Base-by-base conservation (phyloP, 2,329 filamentous ascomycete genomes). In the Penicillium sp. region DNA sequence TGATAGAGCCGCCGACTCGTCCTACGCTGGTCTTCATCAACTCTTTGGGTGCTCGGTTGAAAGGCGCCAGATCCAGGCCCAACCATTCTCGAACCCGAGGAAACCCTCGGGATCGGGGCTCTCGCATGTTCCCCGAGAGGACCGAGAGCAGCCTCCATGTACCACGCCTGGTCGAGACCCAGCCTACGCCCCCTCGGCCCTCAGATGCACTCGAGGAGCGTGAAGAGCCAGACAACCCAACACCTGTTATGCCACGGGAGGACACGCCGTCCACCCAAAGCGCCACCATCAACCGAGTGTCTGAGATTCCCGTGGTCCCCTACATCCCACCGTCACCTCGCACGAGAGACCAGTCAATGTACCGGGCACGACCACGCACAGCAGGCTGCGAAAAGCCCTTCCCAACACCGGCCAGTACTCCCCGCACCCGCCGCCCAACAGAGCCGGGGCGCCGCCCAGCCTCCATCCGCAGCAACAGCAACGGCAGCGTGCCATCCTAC, bases 1-100 rank as follows among this genome's bases (percentile, higher is more conserved):
- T 67, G 38, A 62, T 64, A 42, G 65, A 67, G 50, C 69, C 68
- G 5, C 51, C 49, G 6, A 58, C 64, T 31, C 66, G 64, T 44
- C 69, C 69, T 20, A 66, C 62, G 25, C 42, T 71, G 50, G 63
- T 71, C 31, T 58, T 66, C 47, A 70, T 71, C 51, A 68, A 64
- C 28, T 61, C 68, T 9, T 53, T 63, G 33, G 43, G 53, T n/a
- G 31, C 58, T 49, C 50, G 53, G 9, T 46, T 49, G 11, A 63
- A 59, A 52, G 16, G 31, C 16, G 40, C 55, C 2, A 56, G 50
- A 41, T 40, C 56, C 14, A 51, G 50, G 7, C 24, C 50, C 0
- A 50, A 14, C 20, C 43, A 55, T 14, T 36, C 50, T 44, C 60
- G 56, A 20, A 49, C 54, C 9, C 50, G 56, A 18, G 50, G 43